A percentile compares a stretch with the other conserved stretches of the same genome.
phyloP scores from a whole-genome alignment of 2,329 filamentous ascomycete genomes.

The Cercospora brassicicola region DNA sequence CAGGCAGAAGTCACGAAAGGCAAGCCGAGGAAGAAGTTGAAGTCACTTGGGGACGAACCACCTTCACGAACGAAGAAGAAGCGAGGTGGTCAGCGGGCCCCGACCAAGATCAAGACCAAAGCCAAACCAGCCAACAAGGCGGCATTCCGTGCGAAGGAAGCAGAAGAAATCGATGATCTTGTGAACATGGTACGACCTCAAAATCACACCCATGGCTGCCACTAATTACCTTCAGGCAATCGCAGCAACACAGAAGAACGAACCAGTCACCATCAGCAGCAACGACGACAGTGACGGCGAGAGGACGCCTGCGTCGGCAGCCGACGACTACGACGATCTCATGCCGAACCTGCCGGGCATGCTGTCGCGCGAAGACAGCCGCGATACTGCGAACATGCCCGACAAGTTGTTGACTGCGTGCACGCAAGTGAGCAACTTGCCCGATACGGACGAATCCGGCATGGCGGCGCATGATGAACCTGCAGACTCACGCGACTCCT shows the following conservation, averaged over 20 bases:
- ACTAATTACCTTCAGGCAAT: not conserved
- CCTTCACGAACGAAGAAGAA: not conserved
- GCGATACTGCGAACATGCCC: not conserved
- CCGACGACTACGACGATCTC: not conserved
- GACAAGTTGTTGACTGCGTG: not conserved
- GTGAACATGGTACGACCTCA: constrained; percentile 3
- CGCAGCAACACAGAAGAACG: not conserved
- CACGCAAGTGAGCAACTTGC: constrained; percentile 1
- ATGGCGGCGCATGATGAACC: not conserved
- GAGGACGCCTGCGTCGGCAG: not conserved
- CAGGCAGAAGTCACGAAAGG: not conserved
- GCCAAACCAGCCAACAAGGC: not conserved
- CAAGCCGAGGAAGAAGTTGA: constrained; percentile 21
- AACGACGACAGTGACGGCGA: not conserved
- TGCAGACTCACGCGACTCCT: not conserved
- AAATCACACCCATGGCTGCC: not conserved
- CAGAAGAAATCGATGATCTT: constrained; percentile 5
- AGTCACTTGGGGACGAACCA: constrained; percentile 7
- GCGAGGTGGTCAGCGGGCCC: not conserved
- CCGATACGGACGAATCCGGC: not conserved
- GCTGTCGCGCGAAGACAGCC: not conserved
- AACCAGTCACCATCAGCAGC: not conserved
- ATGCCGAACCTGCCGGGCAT: not conserved
- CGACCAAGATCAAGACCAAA: not conserved
- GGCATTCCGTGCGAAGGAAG: not conserved